Percentiles rank a stretch among this genome's conserved stretches.
phyloP scores from a whole-genome alignment of 2,329 filamentous ascomycete genomes.

The Diaporthe vaccinii region DNA sequence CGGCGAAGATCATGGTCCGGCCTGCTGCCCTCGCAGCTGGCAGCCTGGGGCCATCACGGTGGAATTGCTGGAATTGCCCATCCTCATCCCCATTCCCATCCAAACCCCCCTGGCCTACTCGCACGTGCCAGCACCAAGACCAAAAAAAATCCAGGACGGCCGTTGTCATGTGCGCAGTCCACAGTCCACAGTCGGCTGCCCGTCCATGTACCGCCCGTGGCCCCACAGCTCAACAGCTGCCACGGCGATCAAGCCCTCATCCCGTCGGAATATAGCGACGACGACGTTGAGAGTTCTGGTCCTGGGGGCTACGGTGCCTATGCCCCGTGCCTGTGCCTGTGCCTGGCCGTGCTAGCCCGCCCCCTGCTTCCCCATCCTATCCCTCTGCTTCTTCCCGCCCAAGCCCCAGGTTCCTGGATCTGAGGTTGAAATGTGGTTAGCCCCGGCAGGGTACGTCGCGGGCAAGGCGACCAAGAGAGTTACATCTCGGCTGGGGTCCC shows the following conservation, averaged over 20 bases:
- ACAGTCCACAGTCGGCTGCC: neutral
- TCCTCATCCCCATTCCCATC: neutral
- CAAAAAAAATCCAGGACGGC: neutral
- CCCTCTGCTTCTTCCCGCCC: conserved; percentile 33
- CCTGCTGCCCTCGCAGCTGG: conserved; percentile 6
- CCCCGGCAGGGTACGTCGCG: conserved; percentile 39
- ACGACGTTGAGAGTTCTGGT: conserved; percentile 10
- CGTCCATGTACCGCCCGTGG: conserved; percentile 2
- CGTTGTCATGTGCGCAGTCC: conserved; percentile 20
- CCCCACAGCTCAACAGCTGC: conserved; percentile 12
- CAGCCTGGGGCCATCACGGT: conserved; percentile 1
- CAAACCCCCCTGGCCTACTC: conserved; percentile 9
- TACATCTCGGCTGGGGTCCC: conserved; percentile 35
- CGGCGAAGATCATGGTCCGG: conserved; percentile 30
- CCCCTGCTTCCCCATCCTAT: conserved; percentile 34
- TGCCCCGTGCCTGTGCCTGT: conserved; percentile 17
- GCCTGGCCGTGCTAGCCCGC: conserved; percentile 26
- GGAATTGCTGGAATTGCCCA: conserved; percentile 16
- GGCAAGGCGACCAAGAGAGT: conserved; percentile 40
- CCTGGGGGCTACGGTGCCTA: neutral
- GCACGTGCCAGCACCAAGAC: conserved; percentile 23
- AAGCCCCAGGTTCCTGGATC: conserved; percentile 33
- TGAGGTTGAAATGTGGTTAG: conserved; percentile 35
- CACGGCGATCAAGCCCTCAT: conserved; percentile 28
- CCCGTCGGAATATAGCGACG: conserved; percentile 23